A percentile compares a stretch with the other conserved stretches of the same genome.
Conservation (phyloP, 768 basidiomycete genomes). For the Kondoa subrosea region DNA sequence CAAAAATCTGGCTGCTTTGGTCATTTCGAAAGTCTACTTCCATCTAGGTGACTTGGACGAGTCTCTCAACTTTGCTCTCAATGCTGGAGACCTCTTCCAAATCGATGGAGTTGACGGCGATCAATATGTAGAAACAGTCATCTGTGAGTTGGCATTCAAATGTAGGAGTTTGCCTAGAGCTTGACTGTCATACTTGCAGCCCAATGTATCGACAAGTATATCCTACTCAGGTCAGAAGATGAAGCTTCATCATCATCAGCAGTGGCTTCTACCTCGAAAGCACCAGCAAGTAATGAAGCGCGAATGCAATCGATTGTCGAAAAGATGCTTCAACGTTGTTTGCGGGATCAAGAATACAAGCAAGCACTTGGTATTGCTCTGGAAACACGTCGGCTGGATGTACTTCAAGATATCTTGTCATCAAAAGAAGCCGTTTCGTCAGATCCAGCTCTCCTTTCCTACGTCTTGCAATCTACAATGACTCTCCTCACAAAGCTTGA, state of each 20-base stretch:
- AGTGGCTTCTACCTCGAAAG: constrained; percentile 13
- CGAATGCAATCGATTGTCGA: constrained; percentile 72
- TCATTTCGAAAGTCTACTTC: constrained; percentile 97
- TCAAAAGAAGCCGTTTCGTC: constrained; percentile 36
- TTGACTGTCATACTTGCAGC: not conserved
- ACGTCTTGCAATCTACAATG: constrained; percentile 80
- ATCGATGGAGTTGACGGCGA: constrained; percentile 37
- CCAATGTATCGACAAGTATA: constrained; percentile 6
- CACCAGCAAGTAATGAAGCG: constrained; percentile 34
- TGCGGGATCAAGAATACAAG: constrained; percentile 74
- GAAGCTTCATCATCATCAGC: not conserved
- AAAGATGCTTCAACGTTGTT: constrained; percentile 67
- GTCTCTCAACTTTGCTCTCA: constrained; percentile 83
- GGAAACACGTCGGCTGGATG: constrained; percentile 71
- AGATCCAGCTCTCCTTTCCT: constrained; percentile 65
- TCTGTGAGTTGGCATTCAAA: constrained; percentile 48
- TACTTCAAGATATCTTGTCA: constrained; percentile 60
- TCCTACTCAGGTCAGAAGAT: constrained; percentile 1
- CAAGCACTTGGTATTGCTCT: constrained; percentile 95
- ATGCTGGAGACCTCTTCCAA: constrained; percentile 51
- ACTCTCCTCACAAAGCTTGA: constrained; percentile 69
- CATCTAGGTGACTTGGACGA: constrained; percentile 91
- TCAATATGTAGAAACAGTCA: constrained; percentile 82
- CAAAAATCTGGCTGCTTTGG: constrained; percentile 66
- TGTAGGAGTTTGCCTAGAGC: not conserved